Conservation (phyloP, 2,329 filamentous ascomycete species). For the Bimuria novae-zelandiae region DNA sequence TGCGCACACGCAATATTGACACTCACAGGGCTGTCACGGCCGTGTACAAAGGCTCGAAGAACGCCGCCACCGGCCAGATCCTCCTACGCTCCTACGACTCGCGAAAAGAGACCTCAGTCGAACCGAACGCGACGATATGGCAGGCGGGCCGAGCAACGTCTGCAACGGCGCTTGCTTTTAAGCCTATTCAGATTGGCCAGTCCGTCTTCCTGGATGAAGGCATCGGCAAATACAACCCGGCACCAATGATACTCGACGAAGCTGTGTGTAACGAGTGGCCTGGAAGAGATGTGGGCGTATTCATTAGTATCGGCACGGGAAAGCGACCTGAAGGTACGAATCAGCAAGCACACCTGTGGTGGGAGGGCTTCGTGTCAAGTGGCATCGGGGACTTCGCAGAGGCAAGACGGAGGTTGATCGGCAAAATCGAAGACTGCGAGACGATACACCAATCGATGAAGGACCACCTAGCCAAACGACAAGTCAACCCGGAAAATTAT, state of each 20-base stretch:
- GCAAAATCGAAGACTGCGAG: slow-evolving; percentile 96
- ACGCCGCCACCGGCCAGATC: slow-evolving; percentile 65
- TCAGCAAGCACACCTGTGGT: slow-evolving; percentile 76
- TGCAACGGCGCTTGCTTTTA: slow-evolving; percentile 90
- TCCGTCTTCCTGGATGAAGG: slow-evolving; percentile 94
- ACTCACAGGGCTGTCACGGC: slow-evolving; percentile 78
- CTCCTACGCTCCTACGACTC: slow-evolving; percentile 94
- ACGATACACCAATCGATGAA: slow-evolving; percentile 86
- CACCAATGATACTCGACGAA: slow-evolving; percentile 84
- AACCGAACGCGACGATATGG: slow-evolving; percentile 96
- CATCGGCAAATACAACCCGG: slow-evolving; percentile 86
- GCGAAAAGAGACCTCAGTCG: slow-evolving; percentile 83
- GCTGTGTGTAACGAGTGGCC: slow-evolving; percentile 94
- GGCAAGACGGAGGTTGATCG: slow-evolving; percentile 78
- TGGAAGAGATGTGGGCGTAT: slow-evolving; percentile 86
- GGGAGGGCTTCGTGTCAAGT: slow-evolving; percentile 78
- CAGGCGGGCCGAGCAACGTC: slow-evolving; percentile 94
- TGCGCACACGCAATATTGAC: slow-evolving; percentile 18
- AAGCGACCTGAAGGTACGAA: slow-evolving; percentile 77
- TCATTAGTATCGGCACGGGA: slow-evolving; percentile 93
- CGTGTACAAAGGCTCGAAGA: slow-evolving; percentile 80
- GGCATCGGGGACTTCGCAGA: slow-evolving; percentile 87
- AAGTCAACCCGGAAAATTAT: slow-evolving; percentile 87
- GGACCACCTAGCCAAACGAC: slow-evolving; percentile 75
- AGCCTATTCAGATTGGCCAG: slow-evolving; percentile 91